These are phyloP conservation scores for Sordaria brevicollis DNA, from an alignment of 495 filamentous ascomycete species.

Conservation along the genomic window DNA sequence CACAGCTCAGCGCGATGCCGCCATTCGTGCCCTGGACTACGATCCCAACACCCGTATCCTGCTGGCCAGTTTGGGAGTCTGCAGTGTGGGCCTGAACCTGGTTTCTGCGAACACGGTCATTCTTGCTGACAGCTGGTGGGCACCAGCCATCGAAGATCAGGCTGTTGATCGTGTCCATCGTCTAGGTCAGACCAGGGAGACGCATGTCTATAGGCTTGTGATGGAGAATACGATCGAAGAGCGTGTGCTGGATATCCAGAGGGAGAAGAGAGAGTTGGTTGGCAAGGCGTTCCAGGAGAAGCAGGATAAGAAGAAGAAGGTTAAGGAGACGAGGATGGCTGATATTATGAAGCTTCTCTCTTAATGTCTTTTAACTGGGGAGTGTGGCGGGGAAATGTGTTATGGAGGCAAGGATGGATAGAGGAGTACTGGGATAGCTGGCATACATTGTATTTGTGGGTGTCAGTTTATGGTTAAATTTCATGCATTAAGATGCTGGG, in stretches of 20 bases:
- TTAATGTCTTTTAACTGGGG: conserved; percentile 1
- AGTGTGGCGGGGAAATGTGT: not conserved
- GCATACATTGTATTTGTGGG: not conserved
- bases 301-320: conserved; percentile 32
- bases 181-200: conserved; percentile 70
- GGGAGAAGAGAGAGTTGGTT: conserved; percentile 71
- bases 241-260: conserved; percentile 69
- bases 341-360: conserved; percentile 31
- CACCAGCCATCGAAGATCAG: conserved; percentile 88
- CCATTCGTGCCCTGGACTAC: conserved; percentile 52
- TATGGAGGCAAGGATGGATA: not conserved
- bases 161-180: conserved; percentile 86
- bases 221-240: conserved; percentile 85
- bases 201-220: conserved; percentile 70
- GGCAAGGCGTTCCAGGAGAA: conserved; percentile 64
- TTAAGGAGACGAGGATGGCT: conserved; percentile 28
- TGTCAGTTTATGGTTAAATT: not conserved
- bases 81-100: conserved; percentile 82
- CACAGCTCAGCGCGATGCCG: conserved; percentile 54
- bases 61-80: conserved; percentile 73
- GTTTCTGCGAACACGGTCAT: conserved; percentile 83
- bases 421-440: not conserved
- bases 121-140: conserved; percentile 81
- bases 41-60: conserved; percentile 66
- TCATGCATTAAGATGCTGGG: not conserved